Conservation (phyloP, 148 eudicot genomes). For the Camellia granthamiana region DNA sequence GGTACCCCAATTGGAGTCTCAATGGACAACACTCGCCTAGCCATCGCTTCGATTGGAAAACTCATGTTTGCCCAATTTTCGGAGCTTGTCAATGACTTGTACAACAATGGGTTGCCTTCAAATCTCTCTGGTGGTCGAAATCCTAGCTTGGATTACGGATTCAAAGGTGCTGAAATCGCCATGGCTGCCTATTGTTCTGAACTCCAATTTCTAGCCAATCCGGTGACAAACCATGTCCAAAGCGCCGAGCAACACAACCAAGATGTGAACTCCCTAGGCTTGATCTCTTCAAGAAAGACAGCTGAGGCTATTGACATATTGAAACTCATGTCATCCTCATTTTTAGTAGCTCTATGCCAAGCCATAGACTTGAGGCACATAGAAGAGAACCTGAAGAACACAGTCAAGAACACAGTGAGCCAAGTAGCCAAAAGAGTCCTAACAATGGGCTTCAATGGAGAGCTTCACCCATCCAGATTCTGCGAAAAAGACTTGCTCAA, state of each 20-base stretch:
- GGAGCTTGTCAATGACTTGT: constrained; percentile 42
- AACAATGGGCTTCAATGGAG: constrained; percentile 26
- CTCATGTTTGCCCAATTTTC: constrained; percentile 49
- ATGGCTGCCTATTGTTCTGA: constrained; percentile 49
- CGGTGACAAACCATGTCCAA: constrained; percentile 36
- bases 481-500: constrained; percentile 34
- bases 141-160: constrained; percentile 45
- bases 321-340: constrained; percentile 41
- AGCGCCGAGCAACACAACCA: constrained; percentile 38
- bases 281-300: constrained; percentile 28
- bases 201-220: constrained; percentile 40
- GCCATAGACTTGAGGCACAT: constrained; percentile 40
- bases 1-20: constrained; percentile 48
- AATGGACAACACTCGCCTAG: constrained; percentile 42
- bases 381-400: constrained; percentile 31
- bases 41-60: constrained; percentile 40
- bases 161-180: constrained; percentile 45
- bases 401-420: constrained; percentile 33
- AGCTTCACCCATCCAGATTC: constrained; percentile 38
- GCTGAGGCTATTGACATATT: constrained; percentile 38
- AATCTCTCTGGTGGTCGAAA: constrained; percentile 37
- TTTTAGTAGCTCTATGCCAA: constrained; percentile 40
- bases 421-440: constrained; percentile 30
- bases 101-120: constrained; percentile 46
- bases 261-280: constrained; percentile 25